These are phyloP conservation scores for Nothophoma quercina DNA, from an alignment of 2,329 filamentous ascomycete species.

Conservation along the genomic window DNA sequence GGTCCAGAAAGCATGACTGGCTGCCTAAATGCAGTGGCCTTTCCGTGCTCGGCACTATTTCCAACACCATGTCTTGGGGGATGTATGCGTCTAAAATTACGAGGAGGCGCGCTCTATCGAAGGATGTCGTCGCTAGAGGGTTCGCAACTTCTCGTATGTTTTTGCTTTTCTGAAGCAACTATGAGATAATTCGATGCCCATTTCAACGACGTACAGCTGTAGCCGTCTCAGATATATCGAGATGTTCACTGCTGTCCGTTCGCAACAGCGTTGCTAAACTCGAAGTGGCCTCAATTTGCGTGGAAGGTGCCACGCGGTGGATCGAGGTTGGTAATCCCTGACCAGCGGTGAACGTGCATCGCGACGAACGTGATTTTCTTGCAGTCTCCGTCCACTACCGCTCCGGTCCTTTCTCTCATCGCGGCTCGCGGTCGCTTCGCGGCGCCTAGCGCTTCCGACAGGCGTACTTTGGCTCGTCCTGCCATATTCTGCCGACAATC, in stretches of 20 bases:
- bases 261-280: slow-evolving; percentile 26
- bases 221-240: slow-evolving; percentile 34
- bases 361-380: slow-evolving; percentile 20
- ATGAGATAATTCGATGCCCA: slow-evolving; percentile 14
- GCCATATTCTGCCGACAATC: slow-evolving; percentile 23
- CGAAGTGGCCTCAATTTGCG: slow-evolving; percentile 17
- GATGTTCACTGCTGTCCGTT: slow-evolving; percentile 16
- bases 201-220: slow-evolving; percentile 24
- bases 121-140: slow-evolving; percentile 1
- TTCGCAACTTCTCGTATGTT: neutral
- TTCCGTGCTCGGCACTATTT: slow-evolving; percentile 6
- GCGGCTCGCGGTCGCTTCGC: slow-evolving; percentile 31
- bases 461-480: slow-evolving; percentile 20
- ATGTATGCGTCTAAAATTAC: slow-evolving; percentile 3
- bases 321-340: slow-evolving; percentile 11
- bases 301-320: slow-evolving; percentile 23
- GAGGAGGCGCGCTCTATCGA: slow-evolving; percentile 8
- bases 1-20: neutral
- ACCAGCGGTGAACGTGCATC: slow-evolving; percentile 18
- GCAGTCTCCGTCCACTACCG: slow-evolving; percentile 9
- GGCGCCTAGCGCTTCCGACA: slow-evolving; percentile 34
- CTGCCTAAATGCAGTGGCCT: slow-evolving; percentile 3
- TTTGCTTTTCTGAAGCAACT: slow-evolving; percentile 20
- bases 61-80: slow-evolving; percentile 3
- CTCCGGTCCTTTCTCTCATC: slow-evolving; percentile 24